Evolutionary conservation across 2,329 filamentous ascomycete species (phyloP).

Genomic region (Pyricularia grisea): DNA sequence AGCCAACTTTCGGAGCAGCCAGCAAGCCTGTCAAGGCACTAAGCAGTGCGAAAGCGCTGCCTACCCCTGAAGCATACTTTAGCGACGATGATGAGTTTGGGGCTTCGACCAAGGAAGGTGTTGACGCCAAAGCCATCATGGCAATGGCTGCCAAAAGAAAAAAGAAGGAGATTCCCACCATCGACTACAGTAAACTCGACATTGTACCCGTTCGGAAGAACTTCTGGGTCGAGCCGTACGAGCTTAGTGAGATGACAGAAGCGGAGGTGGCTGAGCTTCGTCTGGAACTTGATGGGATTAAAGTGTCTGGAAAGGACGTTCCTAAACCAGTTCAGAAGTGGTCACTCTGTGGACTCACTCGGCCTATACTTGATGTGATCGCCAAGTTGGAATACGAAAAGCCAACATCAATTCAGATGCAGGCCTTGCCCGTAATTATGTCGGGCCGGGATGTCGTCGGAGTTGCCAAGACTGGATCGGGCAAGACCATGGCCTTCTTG

Average conservation of each 20-base stretch:
- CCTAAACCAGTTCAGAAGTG: conserved; percentile 94
- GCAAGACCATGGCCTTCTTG: conserved; percentile 92
- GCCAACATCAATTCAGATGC: conserved; percentile 89
- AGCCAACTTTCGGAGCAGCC: conserved; percentile 35
- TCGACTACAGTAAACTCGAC: conserved; percentile 80
- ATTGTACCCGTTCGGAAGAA: conserved; percentile 83
- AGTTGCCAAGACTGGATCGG: conserved; percentile 94
- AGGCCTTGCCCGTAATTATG: conserved; percentile 92
- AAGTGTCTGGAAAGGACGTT: conserved; percentile 77
- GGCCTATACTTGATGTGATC: conserved; percentile 80
- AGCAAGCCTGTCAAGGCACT: conserved; percentile 20
- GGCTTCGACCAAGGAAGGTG: conserved; percentile 37
- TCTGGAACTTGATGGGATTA: conserved; percentile 88
- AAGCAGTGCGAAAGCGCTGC: conserved; percentile 26
- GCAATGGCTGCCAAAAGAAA: conserved; percentile 59
- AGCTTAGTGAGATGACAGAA: conserved; percentile 74
- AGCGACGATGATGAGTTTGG: conserved; percentile 73
- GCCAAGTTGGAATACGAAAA: conserved; percentile 73
- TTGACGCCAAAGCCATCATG: conserved; percentile 37
- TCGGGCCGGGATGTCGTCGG: conserved; percentile 92
- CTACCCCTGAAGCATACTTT: conserved; percentile 75
- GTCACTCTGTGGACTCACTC: conserved; percentile 87
- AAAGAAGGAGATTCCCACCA: conserved; percentile 87
- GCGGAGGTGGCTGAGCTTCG: conserved; percentile 75
- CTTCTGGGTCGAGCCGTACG: conserved; percentile 87